Percentiles rank a stretch among this genome's conserved stretches.
These are phyloP conservation scores for Plasmodium inui DNA, from an alignment of 169 alveolate species.

Conservation along the genomic window DNA sequence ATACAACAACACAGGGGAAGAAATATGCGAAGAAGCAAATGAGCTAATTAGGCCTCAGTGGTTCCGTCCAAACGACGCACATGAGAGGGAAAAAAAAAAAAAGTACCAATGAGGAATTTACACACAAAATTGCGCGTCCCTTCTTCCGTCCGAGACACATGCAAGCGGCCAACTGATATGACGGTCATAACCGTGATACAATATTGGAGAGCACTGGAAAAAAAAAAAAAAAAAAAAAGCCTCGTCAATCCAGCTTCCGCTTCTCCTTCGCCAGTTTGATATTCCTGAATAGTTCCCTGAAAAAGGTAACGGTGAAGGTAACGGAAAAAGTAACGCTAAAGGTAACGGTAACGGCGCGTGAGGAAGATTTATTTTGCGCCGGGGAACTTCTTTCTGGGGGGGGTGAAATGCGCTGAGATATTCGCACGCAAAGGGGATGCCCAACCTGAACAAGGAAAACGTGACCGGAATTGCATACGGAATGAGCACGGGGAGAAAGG, in stretches of 20 bases:
- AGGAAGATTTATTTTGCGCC: neutral
- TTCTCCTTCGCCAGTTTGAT: neutral
- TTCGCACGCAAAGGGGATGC: neutral
- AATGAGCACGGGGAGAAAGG: slow-evolving; percentile 39
- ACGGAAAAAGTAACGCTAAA: no score
- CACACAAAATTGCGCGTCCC: no score
- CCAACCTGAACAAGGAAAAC: slow-evolving; percentile 47
- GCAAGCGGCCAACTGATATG: no score
- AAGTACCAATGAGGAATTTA: no score
- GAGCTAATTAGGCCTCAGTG: neutral
- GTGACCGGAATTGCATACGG: slow-evolving; percentile 49
- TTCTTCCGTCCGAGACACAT: no score
- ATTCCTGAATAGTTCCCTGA: neutral
- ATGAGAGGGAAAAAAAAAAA: neutral
- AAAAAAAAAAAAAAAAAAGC: neutral
- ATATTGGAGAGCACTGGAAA: neutral
- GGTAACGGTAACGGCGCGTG: no score
- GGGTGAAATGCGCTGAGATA: neutral
- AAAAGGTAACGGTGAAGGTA: neutral
- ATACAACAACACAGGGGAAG: neutral
- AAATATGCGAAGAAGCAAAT: no score
- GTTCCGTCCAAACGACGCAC: neutral
- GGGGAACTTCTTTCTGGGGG: neutral
- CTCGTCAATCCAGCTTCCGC: neutral
- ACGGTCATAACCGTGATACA: no score